Evolutionary conservation across 805 yeast genomes (phyloP), one percentile per base, ranked within the genome.

Genomic region (Monosporozyma siamensis): DNA sequence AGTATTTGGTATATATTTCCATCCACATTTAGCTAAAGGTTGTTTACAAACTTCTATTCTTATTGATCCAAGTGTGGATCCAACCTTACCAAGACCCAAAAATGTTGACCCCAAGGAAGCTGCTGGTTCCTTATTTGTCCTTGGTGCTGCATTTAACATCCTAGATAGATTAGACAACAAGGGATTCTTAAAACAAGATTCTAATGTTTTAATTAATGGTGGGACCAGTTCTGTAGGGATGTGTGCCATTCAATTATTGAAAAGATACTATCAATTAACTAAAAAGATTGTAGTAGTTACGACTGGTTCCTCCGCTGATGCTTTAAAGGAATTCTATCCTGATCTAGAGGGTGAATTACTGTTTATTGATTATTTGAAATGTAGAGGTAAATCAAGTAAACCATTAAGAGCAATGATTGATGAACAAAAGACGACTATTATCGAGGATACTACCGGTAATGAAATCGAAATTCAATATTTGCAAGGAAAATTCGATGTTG

Each of bases 151-250:
- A 0, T 70, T 59, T 48, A 68, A 65, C 39, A 54, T 74, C 43
- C 59, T 77, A 25, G 58, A 62, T 42, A 50, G 45, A 29, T 37
- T 61, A 32, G 40, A 54, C 47, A 39, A 48, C 47, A 53, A 47
- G 46, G 53, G 39, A 34, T 43, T 51, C 49, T 22, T 63, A 49
- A 68, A 67, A 30, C 61, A 64, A 4, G 65, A 66, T 8, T 61
- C 76, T 1, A 72, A 71, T 43, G 73, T 85, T 3, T 66, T 84
- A 37, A 67, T 87, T 34, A 69, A 83, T 46, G 95, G 95, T 41
- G 94, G 83, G 14, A 78, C 85, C 2, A 75, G 94, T 1, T 68
- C 79, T n/a, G 84, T 82, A 8, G 95, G 92, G 2, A 59, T 75
- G 45, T 71, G 68, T 61, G 71, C 73, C 4, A 67, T 78, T 26